Percentiles rank a stretch among this genome's conserved stretches.
These are phyloP conservation scores for Flammula alnicola DNA, from an alignment of 1,284 basidiomycete species.

Conservation along the genomic window DNA sequence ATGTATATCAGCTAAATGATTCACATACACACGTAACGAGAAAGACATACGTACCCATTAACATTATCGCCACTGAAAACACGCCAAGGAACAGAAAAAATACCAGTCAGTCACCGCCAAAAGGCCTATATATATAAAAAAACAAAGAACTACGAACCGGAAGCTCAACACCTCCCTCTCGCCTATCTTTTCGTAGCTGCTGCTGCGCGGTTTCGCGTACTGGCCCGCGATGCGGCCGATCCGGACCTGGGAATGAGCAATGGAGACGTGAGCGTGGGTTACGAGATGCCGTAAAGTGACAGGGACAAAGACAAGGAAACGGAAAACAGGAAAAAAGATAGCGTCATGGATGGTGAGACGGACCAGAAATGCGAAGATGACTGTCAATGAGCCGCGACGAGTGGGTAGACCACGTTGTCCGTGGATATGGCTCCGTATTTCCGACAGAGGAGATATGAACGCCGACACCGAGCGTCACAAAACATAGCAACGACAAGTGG, in stretches of 20 bases:
- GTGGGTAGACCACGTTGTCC: too few relatives aligned
- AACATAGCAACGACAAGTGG: too few relatives aligned
- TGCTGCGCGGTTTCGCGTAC: conserved; percentile 95
- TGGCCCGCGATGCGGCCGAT: conserved; percentile 94
- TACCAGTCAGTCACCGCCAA: too few relatives aligned
- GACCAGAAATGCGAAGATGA: not conserved
- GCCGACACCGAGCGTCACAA: too few relatives aligned
- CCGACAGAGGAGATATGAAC: too few relatives aligned
- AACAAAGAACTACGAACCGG: too few relatives aligned
- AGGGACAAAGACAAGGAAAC: conserved; percentile 8
- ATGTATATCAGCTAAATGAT: conserved; percentile 10
- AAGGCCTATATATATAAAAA: too few relatives aligned
- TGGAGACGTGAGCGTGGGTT: too few relatives aligned
- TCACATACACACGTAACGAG: conserved; percentile 5
- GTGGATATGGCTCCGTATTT: too few relatives aligned
- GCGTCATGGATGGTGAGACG: too few relatives aligned
- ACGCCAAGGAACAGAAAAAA: conserved; percentile 3
- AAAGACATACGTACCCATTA: conserved; percentile 68
- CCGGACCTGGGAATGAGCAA: conserved; percentile 76
- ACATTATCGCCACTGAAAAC: conserved; percentile 98
- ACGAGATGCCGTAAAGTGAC: not conserved
- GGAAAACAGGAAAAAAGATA: conserved; percentile 9
- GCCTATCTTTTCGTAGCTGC: conserved; percentile 73
- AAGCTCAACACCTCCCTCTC: conserved; percentile 79
- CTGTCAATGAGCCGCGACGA: conserved; percentile 86